Conservation (phyloP, 257 asterid genomes). For the Craterostigma plantagineum region DNA sequence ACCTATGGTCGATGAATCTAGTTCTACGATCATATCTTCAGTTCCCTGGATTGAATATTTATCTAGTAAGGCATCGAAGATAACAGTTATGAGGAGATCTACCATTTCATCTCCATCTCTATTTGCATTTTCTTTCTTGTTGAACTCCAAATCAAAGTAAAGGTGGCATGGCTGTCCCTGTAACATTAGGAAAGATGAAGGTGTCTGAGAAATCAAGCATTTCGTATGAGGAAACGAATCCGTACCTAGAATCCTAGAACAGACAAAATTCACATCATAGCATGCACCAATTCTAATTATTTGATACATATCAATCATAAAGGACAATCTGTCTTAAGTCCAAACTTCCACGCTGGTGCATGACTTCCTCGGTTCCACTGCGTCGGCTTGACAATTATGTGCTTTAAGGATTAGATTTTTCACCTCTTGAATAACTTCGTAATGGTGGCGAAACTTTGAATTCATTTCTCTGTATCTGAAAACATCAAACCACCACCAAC, state of each 20-base stretch:
- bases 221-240: no score
- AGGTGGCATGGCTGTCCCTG: conserved; percentile 95
- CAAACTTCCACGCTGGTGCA: no score
- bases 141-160: conserved; percentile 90
- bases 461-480: conserved; percentile 59
- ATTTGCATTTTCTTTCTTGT: conserved; percentile 39
- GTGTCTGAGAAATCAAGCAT: conserved; percentile 10
- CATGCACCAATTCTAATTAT: no score
- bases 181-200: conserved; percentile 2
- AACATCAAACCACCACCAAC: conserved; percentile 4
- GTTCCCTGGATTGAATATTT: conserved; percentile 51
- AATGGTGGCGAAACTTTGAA: conserved; percentile 69
- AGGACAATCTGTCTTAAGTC: no score
- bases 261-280: no score
- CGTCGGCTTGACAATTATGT: conserved; percentile 6
- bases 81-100: conserved; percentile 51
- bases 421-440: conserved; percentile 96
- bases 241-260: no score
- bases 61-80: conserved; percentile 55
- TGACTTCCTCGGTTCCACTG: not conserved
- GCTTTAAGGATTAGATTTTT: conserved; percentile 4
- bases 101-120: conserved; percentile 91
- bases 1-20: conserved; percentile 89
- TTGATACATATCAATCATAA: no score
- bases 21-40: conserved; percentile 61